Percentiles rank a stretch among this genome's conserved stretches.
Conservation (phyloP, 2,329 filamentous ascomycete species). For the Apiospora kogelbergensis region DNA sequence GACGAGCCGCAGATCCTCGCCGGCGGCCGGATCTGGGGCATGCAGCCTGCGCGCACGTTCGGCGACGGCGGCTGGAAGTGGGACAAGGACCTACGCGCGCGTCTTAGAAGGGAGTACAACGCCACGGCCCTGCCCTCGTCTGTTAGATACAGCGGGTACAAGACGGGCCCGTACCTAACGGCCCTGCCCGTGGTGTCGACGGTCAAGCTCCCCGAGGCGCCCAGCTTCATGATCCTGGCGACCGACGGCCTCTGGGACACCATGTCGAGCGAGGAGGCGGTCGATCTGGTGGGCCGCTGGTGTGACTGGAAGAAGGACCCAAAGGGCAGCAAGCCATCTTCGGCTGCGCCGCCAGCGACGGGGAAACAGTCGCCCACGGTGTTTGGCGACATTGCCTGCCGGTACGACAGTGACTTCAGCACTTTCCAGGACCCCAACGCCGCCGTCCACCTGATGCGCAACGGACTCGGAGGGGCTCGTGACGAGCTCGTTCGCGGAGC, state of each 20-base stretch:
- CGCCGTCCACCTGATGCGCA: constrained; percentile 78
- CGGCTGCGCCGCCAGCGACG: neutral
- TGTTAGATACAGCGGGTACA: constrained; percentile 41
- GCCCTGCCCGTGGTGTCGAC: constrained; percentile 65
- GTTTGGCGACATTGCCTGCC: constrained; percentile 25
- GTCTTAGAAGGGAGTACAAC: constrained; percentile 47
- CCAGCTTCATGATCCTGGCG: constrained; percentile 65
- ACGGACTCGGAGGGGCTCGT: constrained; percentile 76
- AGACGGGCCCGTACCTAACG: constrained; percentile 66
- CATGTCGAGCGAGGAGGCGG: constrained; percentile 56
- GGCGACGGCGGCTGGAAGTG: constrained; percentile 71
- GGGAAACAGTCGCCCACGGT: neutral
- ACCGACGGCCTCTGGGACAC: constrained; percentile 68
- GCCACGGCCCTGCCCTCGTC: constrained; percentile 37
- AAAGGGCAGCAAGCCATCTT: neutral
- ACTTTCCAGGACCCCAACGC: constrained; percentile 78
- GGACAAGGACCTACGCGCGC: constrained; percentile 47
- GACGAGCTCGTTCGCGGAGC: constrained; percentile 72
- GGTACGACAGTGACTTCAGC: constrained; percentile 56
- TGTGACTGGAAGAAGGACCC: constrained; percentile 30
- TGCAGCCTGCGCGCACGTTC: constrained; percentile 63
- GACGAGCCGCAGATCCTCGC: constrained; percentile 58
- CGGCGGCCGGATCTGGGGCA: constrained; percentile 61
- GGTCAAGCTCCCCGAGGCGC: constrained; percentile 45
- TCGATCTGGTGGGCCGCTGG: constrained; percentile 59